Percentiles rank a stretch among this genome's conserved stretches.
Conservation (phyloP, 2,329 filamentous ascomycete genomes). For the Colletotrichum eleusines region DNA sequence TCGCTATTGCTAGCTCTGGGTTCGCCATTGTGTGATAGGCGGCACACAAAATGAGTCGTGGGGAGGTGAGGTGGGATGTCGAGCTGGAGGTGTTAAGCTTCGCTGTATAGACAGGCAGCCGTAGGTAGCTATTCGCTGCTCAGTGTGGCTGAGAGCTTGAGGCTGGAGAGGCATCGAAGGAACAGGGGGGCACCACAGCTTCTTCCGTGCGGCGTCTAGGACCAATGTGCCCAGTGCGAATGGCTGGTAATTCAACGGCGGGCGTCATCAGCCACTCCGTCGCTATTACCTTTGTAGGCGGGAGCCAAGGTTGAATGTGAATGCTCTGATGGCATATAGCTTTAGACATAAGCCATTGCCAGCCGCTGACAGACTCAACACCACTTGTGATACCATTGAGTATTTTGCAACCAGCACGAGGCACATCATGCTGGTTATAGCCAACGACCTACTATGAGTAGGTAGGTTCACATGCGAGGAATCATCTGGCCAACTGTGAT, state of each 20-base stretch:
- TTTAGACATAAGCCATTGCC: neutral
- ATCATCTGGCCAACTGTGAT: constrained; percentile 22
- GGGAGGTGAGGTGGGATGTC: constrained; percentile 13
- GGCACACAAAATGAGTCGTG: neutral
- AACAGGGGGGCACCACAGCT: neutral
- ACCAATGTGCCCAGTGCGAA: constrained; percentile 12
- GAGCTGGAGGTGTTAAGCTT: constrained; percentile 14
- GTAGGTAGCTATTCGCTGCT: neutral
- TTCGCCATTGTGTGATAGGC: constrained; percentile 65
- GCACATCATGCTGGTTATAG: neutral
- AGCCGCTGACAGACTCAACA: neutral
- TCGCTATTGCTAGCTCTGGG: constrained; percentile 80
- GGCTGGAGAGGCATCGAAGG: neutral
- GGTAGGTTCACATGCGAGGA: constrained; percentile 6
- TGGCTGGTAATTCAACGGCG: neutral
- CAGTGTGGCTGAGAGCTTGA: constrained; percentile 14
- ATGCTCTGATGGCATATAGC: neutral
- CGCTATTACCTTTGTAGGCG: constrained; percentile 1
- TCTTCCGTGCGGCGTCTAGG: constrained; percentile 8
- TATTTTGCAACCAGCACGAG: neutral
- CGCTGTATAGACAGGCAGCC: constrained; percentile 4
- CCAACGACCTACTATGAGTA: neutral
- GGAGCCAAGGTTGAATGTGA: constrained; percentile 9
- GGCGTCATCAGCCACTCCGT: neutral
- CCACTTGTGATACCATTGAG: neutral